Percentiles rank a stretch among this genome's conserved stretches.
phyloP scores from a whole-genome alignment of 345 rosid species.

The Garcia nutans region DNA sequence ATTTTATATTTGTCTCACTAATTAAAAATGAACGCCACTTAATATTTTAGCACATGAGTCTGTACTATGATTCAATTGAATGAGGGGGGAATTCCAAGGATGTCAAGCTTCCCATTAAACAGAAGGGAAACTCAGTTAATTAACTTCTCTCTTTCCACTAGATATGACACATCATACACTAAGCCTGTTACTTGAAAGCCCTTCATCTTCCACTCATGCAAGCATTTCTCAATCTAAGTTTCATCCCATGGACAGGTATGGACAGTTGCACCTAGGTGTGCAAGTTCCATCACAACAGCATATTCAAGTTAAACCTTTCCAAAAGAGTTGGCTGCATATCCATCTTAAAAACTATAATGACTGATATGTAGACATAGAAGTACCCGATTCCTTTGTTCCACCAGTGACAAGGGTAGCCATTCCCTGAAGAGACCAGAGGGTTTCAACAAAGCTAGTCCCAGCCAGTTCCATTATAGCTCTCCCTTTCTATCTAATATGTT shows the following conservation, averaged over 20 bases:
- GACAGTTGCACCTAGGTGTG: constrained; percentile 19
- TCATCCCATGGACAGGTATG: constrained; percentile 20
- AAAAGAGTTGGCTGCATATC: too few relatives aligned
- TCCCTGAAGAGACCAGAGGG: constrained; percentile 52
- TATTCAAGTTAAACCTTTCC: too few relatives aligned
- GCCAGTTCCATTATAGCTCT: too few relatives aligned
- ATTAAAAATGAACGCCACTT: too few relatives aligned
- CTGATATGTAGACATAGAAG: background rate
- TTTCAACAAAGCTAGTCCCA: background rate
- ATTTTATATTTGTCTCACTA: too few relatives aligned
- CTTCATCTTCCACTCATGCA: constrained; percentile 17
- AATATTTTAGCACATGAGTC: too few relatives aligned
- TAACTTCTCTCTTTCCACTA: constrained; percentile 13
- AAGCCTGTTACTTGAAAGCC: constrained; percentile 28
- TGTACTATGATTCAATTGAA: background rate
- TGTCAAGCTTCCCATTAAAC: constrained; percentile 20
- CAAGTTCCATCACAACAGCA: constrained; percentile 29
- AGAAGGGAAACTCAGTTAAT: constrained; percentile 13
- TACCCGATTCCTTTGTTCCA: constrained; percentile 39
- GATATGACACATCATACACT: constrained; percentile 18
- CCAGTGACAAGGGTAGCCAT: constrained; percentile 36
- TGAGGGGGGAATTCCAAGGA: constrained; percentile 14
- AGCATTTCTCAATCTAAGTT: constrained; percentile 4
- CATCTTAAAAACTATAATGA: too few relatives aligned
- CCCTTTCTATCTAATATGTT: too few relatives aligned